A percentile compares a stretch with the other conserved stretches of the same genome.
These are phyloP conservation scores for Paracoccidioides lutzii DNA, from an alignment of 2,329 filamentous ascomycete species.

Conservation along the genomic window DNA sequence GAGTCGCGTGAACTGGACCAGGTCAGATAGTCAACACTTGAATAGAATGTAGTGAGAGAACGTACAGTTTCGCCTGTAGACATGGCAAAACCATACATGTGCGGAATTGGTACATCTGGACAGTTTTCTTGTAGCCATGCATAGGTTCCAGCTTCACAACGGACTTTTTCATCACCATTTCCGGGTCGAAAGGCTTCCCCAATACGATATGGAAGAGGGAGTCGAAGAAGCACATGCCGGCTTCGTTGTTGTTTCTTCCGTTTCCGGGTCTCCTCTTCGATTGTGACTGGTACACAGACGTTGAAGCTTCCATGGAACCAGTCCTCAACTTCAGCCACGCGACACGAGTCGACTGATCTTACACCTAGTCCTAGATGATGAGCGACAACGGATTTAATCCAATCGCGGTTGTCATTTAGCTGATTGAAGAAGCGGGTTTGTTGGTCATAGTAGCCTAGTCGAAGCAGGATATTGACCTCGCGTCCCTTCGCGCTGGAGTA, in stretches of 20 bases:
- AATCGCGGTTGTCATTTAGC: neutral
- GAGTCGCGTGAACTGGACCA: neutral
- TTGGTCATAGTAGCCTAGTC: constrained; percentile 4
- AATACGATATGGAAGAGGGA: constrained; percentile 9
- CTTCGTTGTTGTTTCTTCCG: neutral
- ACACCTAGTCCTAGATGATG: constrained; percentile 5
- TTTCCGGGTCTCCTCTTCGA: constrained; percentile 3
- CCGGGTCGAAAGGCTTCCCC: constrained; percentile 3
- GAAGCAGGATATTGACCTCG: constrained; percentile 6
- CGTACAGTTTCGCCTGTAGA: neutral
- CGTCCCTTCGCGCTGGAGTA: constrained; percentile 7
- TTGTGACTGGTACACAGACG: constrained; percentile 9
- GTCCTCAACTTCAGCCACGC: constrained; percentile 1
- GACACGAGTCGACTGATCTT: constrained; percentile 3
- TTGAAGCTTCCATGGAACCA: constrained; percentile 14
- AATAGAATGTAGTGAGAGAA: neutral
- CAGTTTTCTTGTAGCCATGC: constrained; percentile 7
- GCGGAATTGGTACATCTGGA: constrained; percentile 7
- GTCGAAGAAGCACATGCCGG: constrained; percentile 6
- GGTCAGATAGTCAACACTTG: neutral
- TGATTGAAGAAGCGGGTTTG: constrained; percentile 5
- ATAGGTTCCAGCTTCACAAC: constrained; percentile 11
- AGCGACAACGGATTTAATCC: constrained; percentile 4
- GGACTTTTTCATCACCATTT: constrained; percentile 11
- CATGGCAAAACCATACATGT: constrained; percentile 7